Evolutionary conservation across 2,329 filamentous ascomycete genomes (phyloP).

Genomic region (Fusarium sp.): DNA sequence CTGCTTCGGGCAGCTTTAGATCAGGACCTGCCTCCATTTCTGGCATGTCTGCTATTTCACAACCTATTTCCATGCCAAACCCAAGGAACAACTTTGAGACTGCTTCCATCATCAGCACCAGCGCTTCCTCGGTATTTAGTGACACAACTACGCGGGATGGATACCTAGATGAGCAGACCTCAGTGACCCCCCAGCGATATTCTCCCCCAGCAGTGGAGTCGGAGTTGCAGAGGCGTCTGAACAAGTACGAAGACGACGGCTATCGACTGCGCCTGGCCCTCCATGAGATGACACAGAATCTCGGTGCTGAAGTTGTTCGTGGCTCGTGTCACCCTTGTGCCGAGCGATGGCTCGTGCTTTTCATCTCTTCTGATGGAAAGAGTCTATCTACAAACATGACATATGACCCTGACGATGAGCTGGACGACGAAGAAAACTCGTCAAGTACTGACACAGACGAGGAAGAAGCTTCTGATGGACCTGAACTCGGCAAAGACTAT

Average conservation of each 20-base stretch:
- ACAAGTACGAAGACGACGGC: constrained; percentile 71
- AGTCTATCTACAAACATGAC: constrained; percentile 76
- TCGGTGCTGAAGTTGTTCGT: constrained; percentile 72
- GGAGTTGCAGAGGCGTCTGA: constrained; percentile 56
- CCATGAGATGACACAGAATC: constrained; percentile 74
- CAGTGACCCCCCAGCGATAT: constrained; percentile 63
- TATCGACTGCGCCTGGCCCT: constrained; percentile 73
- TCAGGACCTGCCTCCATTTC: constrained; percentile 75
- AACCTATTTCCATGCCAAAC: constrained; percentile 70
- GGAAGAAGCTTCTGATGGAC: constrained; percentile 68
- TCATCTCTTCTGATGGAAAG: constrained; percentile 78
- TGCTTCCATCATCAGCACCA: constrained; percentile 77
- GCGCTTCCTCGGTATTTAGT: constrained; percentile 77
- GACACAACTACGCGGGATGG: constrained; percentile 76
- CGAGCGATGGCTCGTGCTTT: constrained; percentile 85
- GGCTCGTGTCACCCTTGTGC: constrained; percentile 81
- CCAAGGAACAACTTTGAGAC: constrained; percentile 70
- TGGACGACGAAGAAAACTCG: constrained; percentile 72
- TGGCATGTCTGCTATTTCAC: constrained; percentile 75
- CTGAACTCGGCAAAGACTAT: constrained; percentile 80
- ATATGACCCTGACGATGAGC: constrained; percentile 74
- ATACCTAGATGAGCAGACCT: constrained; percentile 65
- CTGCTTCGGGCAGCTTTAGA: constrained; percentile 69
- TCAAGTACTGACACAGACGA: constrained; percentile 70
- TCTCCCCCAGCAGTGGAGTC: constrained; percentile 63